Base-by-base conservation (phyloP, 2,329 filamentous ascomycete genomes). In the Scedosporium apiospermum region DNA sequence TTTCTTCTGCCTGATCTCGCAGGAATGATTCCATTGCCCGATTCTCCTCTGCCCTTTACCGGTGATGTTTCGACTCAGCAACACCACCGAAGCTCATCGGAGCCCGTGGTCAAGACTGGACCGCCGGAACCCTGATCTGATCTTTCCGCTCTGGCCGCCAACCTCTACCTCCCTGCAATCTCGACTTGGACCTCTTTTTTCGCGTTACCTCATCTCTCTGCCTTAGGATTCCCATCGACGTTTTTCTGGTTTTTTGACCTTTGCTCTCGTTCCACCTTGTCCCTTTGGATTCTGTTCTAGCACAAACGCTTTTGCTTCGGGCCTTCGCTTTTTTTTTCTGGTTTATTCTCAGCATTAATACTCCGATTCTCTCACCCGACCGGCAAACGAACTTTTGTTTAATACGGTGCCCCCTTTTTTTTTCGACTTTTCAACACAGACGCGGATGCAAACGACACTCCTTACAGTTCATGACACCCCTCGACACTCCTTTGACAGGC, bases 11-110 rank as follows among this genome's bases (percentile, higher is more conserved):
- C 78, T 16, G 76, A 78, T 42, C 74, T 76, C 46, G 71, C 77
- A 63, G 70, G 74, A 68, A 76, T 76, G 75, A 74, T 78, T 63
- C 76, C 77, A 34, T 71, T 76, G 23, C 77, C 79, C 63, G 78
- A 80, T 68, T 79, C 78, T 51, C 77, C 77, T 12, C 65, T 76
- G 44, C 69, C 75, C 23, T 71, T 71, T 62, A 71, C 69, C 64
- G 55, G 18, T 26, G 27, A 41, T 18, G 4, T 18, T 41, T 26
- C 55, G 12, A 34, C 46, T 18, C 46, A 9, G 34, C 55, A 38
- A n/a, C 55, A 58, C 55, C 55, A 38, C n/a, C 55, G 34, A n/a
- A 58, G 55, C 55, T 58, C 55, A 27, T 58, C 55, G 55, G 55
- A 55, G 10, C 10, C 51, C 51, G 12, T 55, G 51, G 51, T 55